Evolutionary conservation across 495 filamentous ascomycete genomes (phyloP).

Genomic region (Lasiosphaeria miniovina): DNA sequence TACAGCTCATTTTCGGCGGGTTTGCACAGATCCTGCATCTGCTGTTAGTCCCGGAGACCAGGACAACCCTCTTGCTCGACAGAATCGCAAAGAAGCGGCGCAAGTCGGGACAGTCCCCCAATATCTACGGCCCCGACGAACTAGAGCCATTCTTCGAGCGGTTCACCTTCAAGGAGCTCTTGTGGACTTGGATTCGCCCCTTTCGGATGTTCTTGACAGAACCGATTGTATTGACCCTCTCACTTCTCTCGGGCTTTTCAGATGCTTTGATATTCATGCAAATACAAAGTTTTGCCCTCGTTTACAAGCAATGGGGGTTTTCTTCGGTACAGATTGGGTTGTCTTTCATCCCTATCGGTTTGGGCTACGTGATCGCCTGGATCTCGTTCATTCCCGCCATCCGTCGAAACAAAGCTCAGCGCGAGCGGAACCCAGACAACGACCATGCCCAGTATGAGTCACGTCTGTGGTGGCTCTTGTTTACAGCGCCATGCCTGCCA

Average conservation of each 20-base stretch:
- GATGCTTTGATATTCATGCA: constrained; percentile 83
- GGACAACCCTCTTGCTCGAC: constrained; percentile 65
- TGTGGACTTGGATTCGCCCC: constrained; percentile 63
- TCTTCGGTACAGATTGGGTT: constrained; percentile 53
- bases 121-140: constrained; percentile 64
- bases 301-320: constrained; percentile 66
- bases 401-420: constrained; percentile 50
- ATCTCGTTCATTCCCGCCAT: constrained; percentile 63
- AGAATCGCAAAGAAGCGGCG: constrained; percentile 62
- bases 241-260: constrained; percentile 70
- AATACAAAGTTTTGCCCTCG: constrained; percentile 63
- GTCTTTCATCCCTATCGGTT: constrained; percentile 59
- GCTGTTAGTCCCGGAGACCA: constrained; percentile 66
- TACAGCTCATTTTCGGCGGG: constrained; percentile 73
- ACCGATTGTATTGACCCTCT: constrained; percentile 70
- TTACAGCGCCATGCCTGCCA: constrained; percentile 61
- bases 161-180: constrained; percentile 53
- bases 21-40: constrained; percentile 64
- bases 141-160: constrained; percentile 48
- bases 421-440: constrained; percentile 50
- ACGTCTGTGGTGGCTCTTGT: constrained; percentile 56
- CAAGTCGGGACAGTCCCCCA: constrained; percentile 48
- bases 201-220: constrained; percentile 78
- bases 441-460: constrained; percentile 61
- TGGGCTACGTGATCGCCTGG: constrained; percentile 67